phyloP scores from a whole-genome alignment of 2,329 filamentous ascomycete species.

The Colletotrichum tofieldiae region DNA sequence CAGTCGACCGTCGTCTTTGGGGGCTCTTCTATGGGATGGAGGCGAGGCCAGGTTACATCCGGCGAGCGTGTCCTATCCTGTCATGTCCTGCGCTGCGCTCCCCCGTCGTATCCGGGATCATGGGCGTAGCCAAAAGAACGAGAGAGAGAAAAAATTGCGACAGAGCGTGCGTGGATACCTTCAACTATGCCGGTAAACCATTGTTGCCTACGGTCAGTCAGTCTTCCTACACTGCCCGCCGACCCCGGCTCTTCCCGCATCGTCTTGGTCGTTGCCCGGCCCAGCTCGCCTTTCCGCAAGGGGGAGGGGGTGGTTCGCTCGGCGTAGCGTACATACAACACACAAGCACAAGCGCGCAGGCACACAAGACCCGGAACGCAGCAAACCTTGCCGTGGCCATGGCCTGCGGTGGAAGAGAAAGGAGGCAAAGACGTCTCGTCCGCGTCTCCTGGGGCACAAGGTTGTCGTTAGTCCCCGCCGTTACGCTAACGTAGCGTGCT shows the following conservation, averaged over 20 bases:
- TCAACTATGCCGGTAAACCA: background rate
- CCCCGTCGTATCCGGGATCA: slow-evolving; percentile 12
- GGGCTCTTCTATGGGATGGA: slow-evolving; percentile 12
- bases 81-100: slow-evolving; percentile 11
- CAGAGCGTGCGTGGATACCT: background rate
- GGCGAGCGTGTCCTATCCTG: slow-evolving; percentile 31
- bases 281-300: background rate
- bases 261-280: background rate
- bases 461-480: slow-evolving; percentile 34
- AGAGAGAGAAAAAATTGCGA: too few relatives aligned
- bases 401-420: background rate
- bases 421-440: slow-evolving; percentile 2
- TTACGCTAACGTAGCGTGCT: slow-evolving; percentile 31
- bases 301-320: too few relatives aligned
- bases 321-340: background rate
- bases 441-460: slow-evolving; percentile 20
- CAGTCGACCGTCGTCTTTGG: slow-evolving; percentile 13
- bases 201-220: too few relatives aligned
- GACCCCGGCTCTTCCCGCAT: background rate
- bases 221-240: slow-evolving; percentile 3
- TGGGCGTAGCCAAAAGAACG: background rate
- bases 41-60: slow-evolving; percentile 36
- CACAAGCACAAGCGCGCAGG: background rate
- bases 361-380: background rate
- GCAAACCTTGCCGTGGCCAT: background rate